Evolutionary conservation across 345 rosid species (phyloP).

Genomic region (Brassica cretica): DNA sequence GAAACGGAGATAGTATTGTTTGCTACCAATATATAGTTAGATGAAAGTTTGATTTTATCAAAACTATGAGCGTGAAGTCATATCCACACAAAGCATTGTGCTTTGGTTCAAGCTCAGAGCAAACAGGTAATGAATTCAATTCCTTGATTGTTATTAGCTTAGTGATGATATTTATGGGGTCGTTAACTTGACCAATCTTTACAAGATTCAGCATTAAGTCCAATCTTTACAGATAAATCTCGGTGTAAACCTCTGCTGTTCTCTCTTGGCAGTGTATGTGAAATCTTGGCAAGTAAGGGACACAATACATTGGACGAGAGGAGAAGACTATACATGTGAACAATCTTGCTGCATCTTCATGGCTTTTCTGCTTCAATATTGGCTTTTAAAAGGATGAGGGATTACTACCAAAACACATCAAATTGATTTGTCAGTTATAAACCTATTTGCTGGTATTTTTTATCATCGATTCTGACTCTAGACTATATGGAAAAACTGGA

Average conservation of each 20-base stretch:
- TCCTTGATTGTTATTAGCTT: neutral
- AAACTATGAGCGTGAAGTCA: neutral
- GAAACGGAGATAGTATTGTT: neutral
- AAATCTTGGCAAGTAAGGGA: slow-evolving; percentile 19
- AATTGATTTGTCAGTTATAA: neutral
- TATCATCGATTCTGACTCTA: neutral
- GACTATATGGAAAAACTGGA: neutral
- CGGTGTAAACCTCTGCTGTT: neutral
- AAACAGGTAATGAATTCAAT: slow-evolving; percentile 59
- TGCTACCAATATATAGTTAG: neutral
- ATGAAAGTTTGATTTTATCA: neutral
- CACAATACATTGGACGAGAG: slow-evolving; percentile 21
- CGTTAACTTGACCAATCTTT: neutral
- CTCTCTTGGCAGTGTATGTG: slow-evolving; percentile 35
- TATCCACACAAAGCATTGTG: neutral
- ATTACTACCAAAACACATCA: slow-evolving; percentile 11
- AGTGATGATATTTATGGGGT: neutral
- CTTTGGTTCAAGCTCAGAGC: slow-evolving; percentile 81
- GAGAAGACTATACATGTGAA: slow-evolving; percentile 26
- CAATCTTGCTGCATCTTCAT: slow-evolving; percentile 37
- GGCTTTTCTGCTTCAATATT: slow-evolving; percentile 32
- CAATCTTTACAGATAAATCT: neutral
- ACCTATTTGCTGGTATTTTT: neutral
- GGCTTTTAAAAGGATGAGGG: slow-evolving; percentile 20
- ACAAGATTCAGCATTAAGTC: neutral